Base-by-base conservation (phyloP, 2,329 filamentous ascomycete species). In the Paracamarosporium sp. region DNA sequence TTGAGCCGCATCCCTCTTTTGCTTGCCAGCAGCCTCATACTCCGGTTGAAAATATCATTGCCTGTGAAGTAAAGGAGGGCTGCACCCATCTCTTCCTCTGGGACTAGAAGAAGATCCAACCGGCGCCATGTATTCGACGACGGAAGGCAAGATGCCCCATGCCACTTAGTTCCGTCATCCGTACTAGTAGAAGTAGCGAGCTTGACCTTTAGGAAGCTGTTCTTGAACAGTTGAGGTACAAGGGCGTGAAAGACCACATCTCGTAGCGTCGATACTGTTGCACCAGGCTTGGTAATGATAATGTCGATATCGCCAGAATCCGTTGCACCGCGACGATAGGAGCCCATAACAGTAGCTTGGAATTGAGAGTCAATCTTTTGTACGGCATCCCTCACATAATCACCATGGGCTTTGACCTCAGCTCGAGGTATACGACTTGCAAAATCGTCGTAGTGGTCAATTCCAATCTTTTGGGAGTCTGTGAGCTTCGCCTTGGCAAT, bases 61-160 rank as follows among this genome's bases (percentile, higher is more conserved):
- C 94, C 94, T 0, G 94, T 97, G 70, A 97, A 98, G 72, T 97
- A 97, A n/a, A 97, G 85, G 60, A 97, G 74, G 0, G 93, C 93
- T 0, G 91, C 93, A 1, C 94, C 94, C 50, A 92, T 83, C 75
- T 97, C 89, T 1, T 85, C 81, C 64, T 88, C 88, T 0, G 93
- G 93, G 0, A 97, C 93, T 4, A 96, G 84, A 1, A 97, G 80
- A 20, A 97, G 85, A 71, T 97, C 93, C 59, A 97, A 89, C 1
- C 93, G 86, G 8, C 93, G 85, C 93, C 92, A 97, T 0, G 85
- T 73, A 0, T 44, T 74, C 60, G 70, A 80, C 35, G 48, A 67
- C 0, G 91, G 90, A 0, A 96, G 80, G 11, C 88, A 85, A 36
- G 90, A 95, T 51, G 90, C 93, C 3, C 94, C 93, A 63, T 96